Percentiles rank a stretch among this genome's conserved stretches.
Conservation (phyloP, 1,139 yeast species). For the Yamadazyma kanchanaburiensis region DNA sequence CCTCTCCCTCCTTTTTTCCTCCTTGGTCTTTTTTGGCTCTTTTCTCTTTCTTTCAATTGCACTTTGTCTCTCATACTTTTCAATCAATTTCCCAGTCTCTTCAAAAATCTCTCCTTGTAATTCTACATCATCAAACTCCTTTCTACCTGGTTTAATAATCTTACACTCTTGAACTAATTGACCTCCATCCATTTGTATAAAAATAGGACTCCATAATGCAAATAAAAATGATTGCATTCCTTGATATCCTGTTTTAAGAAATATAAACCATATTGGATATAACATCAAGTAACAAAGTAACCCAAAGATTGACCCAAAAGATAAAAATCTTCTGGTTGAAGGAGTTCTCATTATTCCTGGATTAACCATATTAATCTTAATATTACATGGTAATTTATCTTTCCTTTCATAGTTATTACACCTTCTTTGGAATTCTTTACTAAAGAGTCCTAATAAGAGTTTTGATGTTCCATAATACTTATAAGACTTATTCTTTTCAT, state of each 20-base stretch:
- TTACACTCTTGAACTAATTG: slow-evolving; percentile 70
- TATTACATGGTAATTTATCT: slow-evolving; percentile 66
- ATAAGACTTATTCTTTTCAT: slow-evolving; percentile 66
- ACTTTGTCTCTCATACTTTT: slow-evolving; percentile 60
- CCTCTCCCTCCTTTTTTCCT: slow-evolving; percentile 14
- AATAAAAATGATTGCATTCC: slow-evolving; percentile 80
- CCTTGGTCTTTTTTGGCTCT: slow-evolving; percentile 15
- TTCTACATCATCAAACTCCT: slow-evolving; percentile 59
- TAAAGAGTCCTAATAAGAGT: slow-evolving; percentile 68
- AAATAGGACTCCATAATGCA: slow-evolving; percentile 71
- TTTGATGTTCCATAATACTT: slow-evolving; percentile 80
- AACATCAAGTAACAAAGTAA: slow-evolving; percentile 61
- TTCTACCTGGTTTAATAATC: slow-evolving; percentile 54
- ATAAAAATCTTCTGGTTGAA: slow-evolving; percentile 71
- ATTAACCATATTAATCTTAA: slow-evolving; percentile 73
- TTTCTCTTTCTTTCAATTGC: slow-evolving; percentile 58
- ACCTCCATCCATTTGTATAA: slow-evolving; percentile 59
- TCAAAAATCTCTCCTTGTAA: slow-evolving; percentile 64
- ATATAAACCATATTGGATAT: slow-evolving; percentile 80
- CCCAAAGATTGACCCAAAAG: slow-evolving; percentile 76
- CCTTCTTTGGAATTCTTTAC: slow-evolving; percentile 69
- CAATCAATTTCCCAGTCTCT: slow-evolving; percentile 56
- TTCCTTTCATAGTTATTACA: slow-evolving; percentile 54
- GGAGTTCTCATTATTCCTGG: slow-evolving; percentile 93
- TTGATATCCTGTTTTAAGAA: slow-evolving; percentile 67